Conservation (phyloP, 139 green algal genomes). For the Micromonas pusilla region DNA sequence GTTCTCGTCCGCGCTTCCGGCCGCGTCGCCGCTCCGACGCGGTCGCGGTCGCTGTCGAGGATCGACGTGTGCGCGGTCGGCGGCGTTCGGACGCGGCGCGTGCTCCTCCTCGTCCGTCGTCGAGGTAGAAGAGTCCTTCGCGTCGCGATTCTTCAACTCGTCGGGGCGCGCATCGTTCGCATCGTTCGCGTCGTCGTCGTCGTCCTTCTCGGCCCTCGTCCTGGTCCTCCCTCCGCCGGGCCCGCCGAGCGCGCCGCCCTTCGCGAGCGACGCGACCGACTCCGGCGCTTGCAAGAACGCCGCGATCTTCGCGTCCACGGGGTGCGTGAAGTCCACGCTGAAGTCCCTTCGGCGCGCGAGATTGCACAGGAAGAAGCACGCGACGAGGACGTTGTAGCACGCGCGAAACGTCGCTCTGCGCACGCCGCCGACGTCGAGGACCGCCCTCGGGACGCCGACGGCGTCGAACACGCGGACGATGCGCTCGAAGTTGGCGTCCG, state of each 20-base stretch:
- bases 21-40: too few relatives aligned
- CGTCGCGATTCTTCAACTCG: too few relatives aligned
- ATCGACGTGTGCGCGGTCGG: too few relatives aligned
- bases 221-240: not conserved
- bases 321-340: conserved; percentile 8
- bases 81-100: too few relatives aligned
- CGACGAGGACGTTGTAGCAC: conserved; percentile 7
- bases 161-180: not conserved
- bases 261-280: not conserved
- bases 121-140: too few relatives aligned
- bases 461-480: not conserved
- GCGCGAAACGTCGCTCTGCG: not conserved
- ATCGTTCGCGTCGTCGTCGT: not conserved
- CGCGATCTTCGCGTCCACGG: conserved; percentile 4
- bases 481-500: not conserved
- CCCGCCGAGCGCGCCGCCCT: not conserved
- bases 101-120: too few relatives aligned
- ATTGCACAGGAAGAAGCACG: not conserved
- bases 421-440: not conserved
- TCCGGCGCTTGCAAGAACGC: conserved; percentile 1
- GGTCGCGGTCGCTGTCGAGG: too few relatives aligned
- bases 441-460: not conserved
- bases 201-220: too few relatives aligned
- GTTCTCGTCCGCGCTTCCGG: too few relatives aligned
- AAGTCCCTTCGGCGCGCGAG: not conserved